These are phyloP conservation scores for Blastocystis sp. DNA, from an alignment of 352 stramenopile species.

Conservation along the genomic window DNA sequence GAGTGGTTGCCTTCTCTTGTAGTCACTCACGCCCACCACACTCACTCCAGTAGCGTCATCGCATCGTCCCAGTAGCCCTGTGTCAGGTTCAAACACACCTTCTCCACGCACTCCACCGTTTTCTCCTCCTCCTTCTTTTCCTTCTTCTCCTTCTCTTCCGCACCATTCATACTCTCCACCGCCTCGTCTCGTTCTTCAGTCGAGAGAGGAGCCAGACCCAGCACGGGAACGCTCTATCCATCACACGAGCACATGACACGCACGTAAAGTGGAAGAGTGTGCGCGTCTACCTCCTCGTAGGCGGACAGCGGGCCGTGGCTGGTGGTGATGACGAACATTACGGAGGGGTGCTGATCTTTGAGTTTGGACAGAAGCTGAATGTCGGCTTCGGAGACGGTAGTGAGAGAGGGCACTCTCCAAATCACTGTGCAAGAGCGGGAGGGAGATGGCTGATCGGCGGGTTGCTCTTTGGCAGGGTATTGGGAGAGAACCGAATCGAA, in stretches of 20 bases:
- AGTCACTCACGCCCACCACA: no score
- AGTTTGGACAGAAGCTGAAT: not conserved
- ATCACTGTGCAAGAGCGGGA: slow-evolving; percentile 25
- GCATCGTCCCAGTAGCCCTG: slow-evolving; percentile 52
- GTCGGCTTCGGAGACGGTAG: not conserved
- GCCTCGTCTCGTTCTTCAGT: slow-evolving; percentile 6
- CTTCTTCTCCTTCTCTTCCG: not conserved
- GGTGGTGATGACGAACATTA: slow-evolving; percentile 22
- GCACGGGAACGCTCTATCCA: not conserved
- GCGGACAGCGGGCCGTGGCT: slow-evolving; percentile 13
- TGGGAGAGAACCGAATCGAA: not conserved
- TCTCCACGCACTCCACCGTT: not conserved
- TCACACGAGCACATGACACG: not conserved
- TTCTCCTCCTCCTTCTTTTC: not conserved
- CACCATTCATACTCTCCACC: not conserved
- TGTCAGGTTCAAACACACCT: not conserved
- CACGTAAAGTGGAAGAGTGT: slow-evolving; percentile 36
- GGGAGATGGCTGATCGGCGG: not conserved
- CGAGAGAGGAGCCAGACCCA: slow-evolving; percentile 14
- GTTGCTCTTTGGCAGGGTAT: not conserved
- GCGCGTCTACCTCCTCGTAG: slow-evolving; percentile 1
- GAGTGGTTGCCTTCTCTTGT: not conserved
- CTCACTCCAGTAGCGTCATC: not conserved
- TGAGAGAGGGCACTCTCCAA: slow-evolving; percentile 8
- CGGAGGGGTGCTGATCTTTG: not conserved